A percentile compares a stretch with the other conserved stretches of the same genome.
Evolutionary conservation across 2,329 filamentous ascomycete species (phyloP).

Genomic region (Chlorencoelia australis): DNA sequence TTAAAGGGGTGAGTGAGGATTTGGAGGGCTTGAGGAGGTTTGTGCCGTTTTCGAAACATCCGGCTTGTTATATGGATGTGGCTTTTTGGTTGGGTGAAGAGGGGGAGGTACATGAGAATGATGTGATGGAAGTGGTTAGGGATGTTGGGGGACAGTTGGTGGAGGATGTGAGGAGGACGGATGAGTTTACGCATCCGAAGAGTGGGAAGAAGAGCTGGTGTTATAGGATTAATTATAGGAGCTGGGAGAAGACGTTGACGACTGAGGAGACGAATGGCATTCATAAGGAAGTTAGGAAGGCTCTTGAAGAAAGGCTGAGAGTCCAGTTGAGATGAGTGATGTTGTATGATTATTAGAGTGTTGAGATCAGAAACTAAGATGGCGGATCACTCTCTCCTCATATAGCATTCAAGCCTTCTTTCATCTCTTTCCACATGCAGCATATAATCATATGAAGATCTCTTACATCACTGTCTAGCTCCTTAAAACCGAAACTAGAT

Average conservation of each 20-base stretch:
- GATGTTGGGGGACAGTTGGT: constrained; percentile 72
- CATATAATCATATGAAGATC: too few species aligned
- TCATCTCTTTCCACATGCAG: too few species aligned
- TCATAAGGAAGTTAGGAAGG: constrained; percentile 56
- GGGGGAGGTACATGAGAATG: constrained; percentile 76
- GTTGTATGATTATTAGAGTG: too few species aligned
- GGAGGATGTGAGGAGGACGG: constrained; percentile 76
- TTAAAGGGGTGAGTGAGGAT: constrained; percentile 50
- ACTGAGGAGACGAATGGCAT: constrained; percentile 69
- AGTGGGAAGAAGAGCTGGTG: constrained; percentile 75
- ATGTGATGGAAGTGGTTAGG: constrained; percentile 92
- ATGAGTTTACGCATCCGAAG: constrained; percentile 83
- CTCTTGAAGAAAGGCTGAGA: constrained; percentile 60
- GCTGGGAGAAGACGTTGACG: constrained; percentile 80
- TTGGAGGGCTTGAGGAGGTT: constrained; percentile 50
- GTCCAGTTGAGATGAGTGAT: constrained; percentile 62
- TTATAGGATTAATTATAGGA: constrained; percentile 90
- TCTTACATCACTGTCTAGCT: too few species aligned
- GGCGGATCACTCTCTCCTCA: too few species aligned
- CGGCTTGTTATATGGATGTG: constrained; percentile 82
- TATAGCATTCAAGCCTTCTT: too few species aligned
- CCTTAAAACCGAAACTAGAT: too few species aligned
- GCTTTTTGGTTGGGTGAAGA: constrained; percentile 71
- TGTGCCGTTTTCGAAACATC: constrained; percentile 82
- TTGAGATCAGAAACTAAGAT: too few species aligned